Base-by-base conservation (phyloP, 495 filamentous ascomycete species). In the Parathielavia hyrcaniae region DNA sequence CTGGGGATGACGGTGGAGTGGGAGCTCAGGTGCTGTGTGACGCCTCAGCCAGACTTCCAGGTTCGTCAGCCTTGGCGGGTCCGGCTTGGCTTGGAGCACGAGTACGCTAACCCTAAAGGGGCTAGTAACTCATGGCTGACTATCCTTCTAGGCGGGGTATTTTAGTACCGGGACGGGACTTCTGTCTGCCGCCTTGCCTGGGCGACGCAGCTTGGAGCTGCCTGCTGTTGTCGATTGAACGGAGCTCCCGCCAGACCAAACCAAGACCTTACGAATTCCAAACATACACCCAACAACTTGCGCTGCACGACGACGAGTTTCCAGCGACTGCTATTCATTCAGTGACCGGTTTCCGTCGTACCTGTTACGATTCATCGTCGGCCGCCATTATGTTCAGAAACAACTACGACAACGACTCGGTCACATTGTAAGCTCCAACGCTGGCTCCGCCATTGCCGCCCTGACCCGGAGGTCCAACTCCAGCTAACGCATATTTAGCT, bases 391-490 rank as follows among this genome's bases (percentile, higher is more conserved):
- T 98, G 93, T 98, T 98, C 80, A 83, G 93, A 76, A 98, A 98
- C 79, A 97, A 97, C 77, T 98, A 98, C 81, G 93, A 98, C 78
- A 98, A 97, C 83, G 93, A 98, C 78, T 91, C 91, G 36, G 92
- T 98, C 75, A 98, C 93, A 77, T 98, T 97, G 91, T 97, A 82
- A 76, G 82, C 73, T 64, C 59, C 53, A 38, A 35, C 48, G 26
- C 45, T 46, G 39, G 12, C 30, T 20, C 36, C 50, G 45, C 57
- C 53, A 30, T 55, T 19, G 50, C 50, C 45, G 20, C 32, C 53
- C 11, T 55, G 53, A 16, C 30, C 22, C 30, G 23, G 16, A 20
- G 19, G 9, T 34, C 16, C 48, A 17, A 22, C 40, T 19, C 55
- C 41, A 34, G 47, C 69, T 65, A 61, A 54, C 59, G 35, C 36